Evolutionary conservation across 2,329 filamentous ascomycete genomes (phyloP), one percentile per base, ranked within the genome.

Genomic region (Immersiporthe knoxdaviesiana): DNA sequence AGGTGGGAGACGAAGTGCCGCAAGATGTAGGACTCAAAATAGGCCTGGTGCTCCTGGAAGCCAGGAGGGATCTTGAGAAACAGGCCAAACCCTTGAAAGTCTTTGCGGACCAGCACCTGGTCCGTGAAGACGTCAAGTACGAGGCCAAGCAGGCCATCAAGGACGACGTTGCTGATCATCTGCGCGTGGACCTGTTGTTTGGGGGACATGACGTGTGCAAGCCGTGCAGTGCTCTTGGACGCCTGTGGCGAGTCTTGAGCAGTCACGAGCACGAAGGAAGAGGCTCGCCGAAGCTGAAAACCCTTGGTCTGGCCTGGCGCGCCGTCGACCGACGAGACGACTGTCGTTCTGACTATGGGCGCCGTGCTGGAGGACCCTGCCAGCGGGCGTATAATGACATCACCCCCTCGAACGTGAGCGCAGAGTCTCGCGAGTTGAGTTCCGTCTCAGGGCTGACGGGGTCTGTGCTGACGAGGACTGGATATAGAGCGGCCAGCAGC

Each of bases 11-110:
- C 86, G 0, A 92, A 89, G 72, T 91, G 91, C 37, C 90, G 88
- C 27, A 98, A 82, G 3, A 98, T 83, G 76, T 94, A 97, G 0
- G 96, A 97, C 76, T 97, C 93, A 73, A 99, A 97, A 77, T 94
- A 97, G 0, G 94, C 93, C 75, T 97, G 94, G 74, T 98, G 94
- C 77, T 98, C 96, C 73, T 95, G 89, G 75, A 97, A 97, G 0
- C 95, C 94, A 0, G 96, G 93, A 1, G 97, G 96, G 0, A 95
- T 91, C 77, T 96, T 97, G 66, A 92, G 83, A 75, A 93, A 97
- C 12, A 99, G 81, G 0, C 91, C 90, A 66, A 99, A 92, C 0
- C 96, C 95, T 2, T 91, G 85, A 76, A 98, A 99, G 66, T 99
- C 96, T 77, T 97, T 97, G 35, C 93, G 90, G 39, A 86, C 87